A percentile compares a stretch with the other conserved stretches of the same genome.
Conservation (phyloP, 495 filamentous ascomycete species). For the Xylaria venustula region DNA sequence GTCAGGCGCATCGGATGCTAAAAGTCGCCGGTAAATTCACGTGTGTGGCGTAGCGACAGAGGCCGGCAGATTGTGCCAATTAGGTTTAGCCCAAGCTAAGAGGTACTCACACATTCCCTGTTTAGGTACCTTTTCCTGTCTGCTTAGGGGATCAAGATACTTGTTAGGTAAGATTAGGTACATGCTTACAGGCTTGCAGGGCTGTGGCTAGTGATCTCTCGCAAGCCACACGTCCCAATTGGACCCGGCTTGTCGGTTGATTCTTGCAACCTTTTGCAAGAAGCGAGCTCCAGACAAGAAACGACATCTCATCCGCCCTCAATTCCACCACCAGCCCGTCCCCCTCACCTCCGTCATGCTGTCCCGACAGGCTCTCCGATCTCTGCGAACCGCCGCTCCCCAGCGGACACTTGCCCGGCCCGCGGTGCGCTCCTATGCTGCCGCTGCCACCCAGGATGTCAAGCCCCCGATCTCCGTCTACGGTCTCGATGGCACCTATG, state of each 20-base stretch:
- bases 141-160: too few relatives aligned
- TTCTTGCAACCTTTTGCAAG: constrained; percentile 28
- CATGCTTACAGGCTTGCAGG: neutral
- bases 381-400: constrained; percentile 56
- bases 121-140: too few relatives aligned
- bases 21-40: too few relatives aligned
- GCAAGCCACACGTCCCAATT: constrained; percentile 16
- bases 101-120: too few relatives aligned
- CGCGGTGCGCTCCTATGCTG: constrained; percentile 69
- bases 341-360: constrained; percentile 51
- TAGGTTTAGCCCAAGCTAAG: too few relatives aligned
- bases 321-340: constrained; percentile 25
- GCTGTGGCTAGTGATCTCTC: constrained; percentile 24
- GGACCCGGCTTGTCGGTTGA: constrained; percentile 24
- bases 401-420: constrained; percentile 38
- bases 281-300: constrained; percentile 12
- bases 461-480: constrained; percentile 89
- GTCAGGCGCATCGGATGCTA: neutral
- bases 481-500: constrained; percentile 97
- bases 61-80: too few relatives aligned
- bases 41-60: too few relatives aligned
- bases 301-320: constrained; percentile 22
- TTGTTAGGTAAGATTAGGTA: neutral
- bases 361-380: constrained; percentile 60
- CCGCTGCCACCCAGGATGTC: constrained; percentile 58